Base-by-base conservation (phyloP, 2,329 filamentous ascomycete species). In the Colletotrichum liriopes region DNA sequence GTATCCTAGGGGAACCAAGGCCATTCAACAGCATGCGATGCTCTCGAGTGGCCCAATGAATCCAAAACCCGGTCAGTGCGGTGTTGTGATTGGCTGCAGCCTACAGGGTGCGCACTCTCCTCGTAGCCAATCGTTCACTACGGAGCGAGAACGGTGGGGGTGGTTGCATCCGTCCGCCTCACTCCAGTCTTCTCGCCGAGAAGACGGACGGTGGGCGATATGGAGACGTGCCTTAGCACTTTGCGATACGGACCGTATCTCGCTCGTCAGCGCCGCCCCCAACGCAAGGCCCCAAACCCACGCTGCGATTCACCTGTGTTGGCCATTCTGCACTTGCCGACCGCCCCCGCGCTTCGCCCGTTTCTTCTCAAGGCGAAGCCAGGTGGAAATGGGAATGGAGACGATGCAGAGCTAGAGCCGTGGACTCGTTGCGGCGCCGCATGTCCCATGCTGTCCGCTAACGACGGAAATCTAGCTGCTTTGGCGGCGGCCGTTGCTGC, bases 11-110 rank as follows among this genome's bases (percentile, higher is more conserved):
- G 65, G 32, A 71, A 72, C 65, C 26, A 45, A 55, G 59, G 52
- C 70, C 65, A 54, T 60, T 43, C 59, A 39, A 29, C 18, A 39
- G 49, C 26, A 51, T 29, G 37, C 23, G 23, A 32, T 56, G 49
- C 56, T 37, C 37, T 29, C 56, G 56, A 62, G 32, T 71, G 70
- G 59, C 32, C 32, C 72, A 71, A 73, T 73, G 72, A 70, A 76
- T 74, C 74, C 75, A 74, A 77, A 77, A 77, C 75, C 58, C 49
- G 65, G 51, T 41, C 72, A 73, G 74, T 61, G 71, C 75, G 71
- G 71, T 73, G 45, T 26, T 59, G 32, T 77, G 75, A 77, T 79
- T 80, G 77, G 78, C 16, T 8, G 1, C 5, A 0, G 1, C 3
- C 5, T 7, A 6, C 23, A 23, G 37, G 43, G 56, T 35, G 51